Conservation (phyloP, 1,139 yeast genomes). For the Candida sp. region DNA sequence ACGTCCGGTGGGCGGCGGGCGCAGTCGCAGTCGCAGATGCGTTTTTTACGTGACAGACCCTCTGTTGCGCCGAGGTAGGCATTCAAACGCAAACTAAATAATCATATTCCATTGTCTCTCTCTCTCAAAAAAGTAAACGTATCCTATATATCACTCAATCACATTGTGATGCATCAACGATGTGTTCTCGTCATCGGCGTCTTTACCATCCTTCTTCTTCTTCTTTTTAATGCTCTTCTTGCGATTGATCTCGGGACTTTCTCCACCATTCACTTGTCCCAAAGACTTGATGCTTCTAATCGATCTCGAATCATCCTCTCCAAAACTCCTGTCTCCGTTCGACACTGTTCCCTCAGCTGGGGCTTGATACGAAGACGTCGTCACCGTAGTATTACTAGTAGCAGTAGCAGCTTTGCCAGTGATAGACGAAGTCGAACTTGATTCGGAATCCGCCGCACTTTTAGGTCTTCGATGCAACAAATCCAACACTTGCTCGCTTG, state of each 20-base stretch:
- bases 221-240: constrained; percentile 4
- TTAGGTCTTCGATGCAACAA: constrained; percentile 12
- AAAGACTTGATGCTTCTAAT: constrained; percentile 6
- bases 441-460: constrained; percentile 1
- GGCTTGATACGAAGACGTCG: constrained; percentile 3
- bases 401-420: constrained; percentile 6
- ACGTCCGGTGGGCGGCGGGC: neutral
- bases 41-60: too few species aligned
- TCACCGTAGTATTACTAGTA: constrained; percentile 10
- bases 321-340: neutral
- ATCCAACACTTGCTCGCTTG: constrained; percentile 26
- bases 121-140: neutral
- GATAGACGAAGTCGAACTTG: constrained; percentile 8
- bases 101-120: too few species aligned
- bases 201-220: neutral
- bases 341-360: neutral
- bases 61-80: too few species aligned
- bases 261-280: neutral
- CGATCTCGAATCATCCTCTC: constrained; percentile 7
- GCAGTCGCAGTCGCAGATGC: too few species aligned
- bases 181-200: neutral
- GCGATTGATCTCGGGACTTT: neutral
- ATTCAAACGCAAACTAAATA: too few species aligned
- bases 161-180: constrained; percentile 2
- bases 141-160: neutral